phyloP scores from a whole-genome alignment of 176 grass and related monocot species.

The Juncus inflexus region DNA sequence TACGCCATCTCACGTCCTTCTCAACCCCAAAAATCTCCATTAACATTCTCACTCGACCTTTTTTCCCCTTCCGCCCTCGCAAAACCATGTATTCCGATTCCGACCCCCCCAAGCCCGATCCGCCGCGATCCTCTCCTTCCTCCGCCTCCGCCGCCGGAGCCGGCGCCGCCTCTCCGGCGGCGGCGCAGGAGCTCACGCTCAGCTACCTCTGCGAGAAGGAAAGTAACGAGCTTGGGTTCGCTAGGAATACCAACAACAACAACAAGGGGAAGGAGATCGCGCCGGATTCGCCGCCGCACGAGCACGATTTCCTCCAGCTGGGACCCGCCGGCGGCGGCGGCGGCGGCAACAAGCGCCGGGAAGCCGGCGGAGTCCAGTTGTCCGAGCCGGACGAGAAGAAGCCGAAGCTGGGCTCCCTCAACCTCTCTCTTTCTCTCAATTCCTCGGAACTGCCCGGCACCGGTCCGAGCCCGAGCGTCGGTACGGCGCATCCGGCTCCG shows the following conservation, averaged over 20 bases:
- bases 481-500: constrained; percentile 16
- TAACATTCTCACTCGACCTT: constrained; percentile 3
- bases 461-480: constrained; percentile 8
- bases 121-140: constrained; percentile 20
- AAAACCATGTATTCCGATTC: constrained; percentile 27
- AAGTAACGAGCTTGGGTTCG: constrained; percentile 21
- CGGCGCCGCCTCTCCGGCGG: constrained; percentile 12
- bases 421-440: constrained; percentile 63
- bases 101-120: constrained; percentile 24
- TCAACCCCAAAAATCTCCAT: neutral
- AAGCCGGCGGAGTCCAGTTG: constrained; percentile 13
- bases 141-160: neutral
- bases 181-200: constrained; percentile 46
- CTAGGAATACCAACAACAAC: constrained; percentile 1
- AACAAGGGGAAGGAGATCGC: constrained; percentile 33
- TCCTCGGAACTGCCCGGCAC: constrained; percentile 25
- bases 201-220: constrained; percentile 50
- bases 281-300: neutral
- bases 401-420: constrained; percentile 25
- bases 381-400: constrained; percentile 23
- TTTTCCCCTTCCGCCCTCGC: neutral
- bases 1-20: constrained; percentile 3
- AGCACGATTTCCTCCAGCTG: constrained; percentile 21
- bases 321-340: constrained; percentile 10
- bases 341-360: constrained; percentile 15